phyloP scores from a whole-genome alignment of 106 monocot species.

The Allium fistulosum region DNA sequence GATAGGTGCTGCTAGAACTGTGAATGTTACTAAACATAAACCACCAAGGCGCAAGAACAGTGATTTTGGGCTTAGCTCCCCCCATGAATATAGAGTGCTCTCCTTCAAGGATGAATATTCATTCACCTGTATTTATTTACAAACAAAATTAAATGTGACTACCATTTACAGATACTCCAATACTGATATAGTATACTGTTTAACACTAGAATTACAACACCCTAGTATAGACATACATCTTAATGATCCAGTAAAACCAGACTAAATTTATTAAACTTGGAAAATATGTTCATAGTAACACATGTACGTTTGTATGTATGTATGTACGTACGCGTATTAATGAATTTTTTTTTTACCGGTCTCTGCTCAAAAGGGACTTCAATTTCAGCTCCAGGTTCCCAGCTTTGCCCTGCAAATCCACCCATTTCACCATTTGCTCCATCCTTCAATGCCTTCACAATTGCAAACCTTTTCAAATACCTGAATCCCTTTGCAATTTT shows the following conservation, averaged over 20 bases:
- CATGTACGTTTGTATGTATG: too few relatives aligned
- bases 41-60: constrained; percentile 75
- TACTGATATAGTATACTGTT: too few relatives aligned
- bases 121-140: constrained; percentile 45
- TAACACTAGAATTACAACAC: too few relatives aligned
- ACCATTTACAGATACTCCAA: neutral
- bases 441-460: constrained; percentile 50
- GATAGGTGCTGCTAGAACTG: constrained; percentile 67
- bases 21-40: constrained; percentile 60
- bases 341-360: constrained; percentile 27
- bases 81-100: constrained; percentile 81
- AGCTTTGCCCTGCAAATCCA: constrained; percentile 53
- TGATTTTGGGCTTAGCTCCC: constrained; percentile 53
- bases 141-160: neutral
- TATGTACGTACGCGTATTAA: too few relatives aligned
- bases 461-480: constrained; percentile 8
- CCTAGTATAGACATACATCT: too few relatives aligned
- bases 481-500: neutral
- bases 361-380: constrained; percentile 89
- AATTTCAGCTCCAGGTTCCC: constrained; percentile 80
- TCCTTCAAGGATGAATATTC: constrained; percentile 80
- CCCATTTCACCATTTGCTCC: constrained; percentile 42
- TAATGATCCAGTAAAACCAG: too few relatives aligned
- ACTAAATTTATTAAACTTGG: too few relatives aligned
- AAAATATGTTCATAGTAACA: too few relatives aligned